Conservation (phyloP, 768 basidiomycete species). For the Termitomyces sp. region DNA sequence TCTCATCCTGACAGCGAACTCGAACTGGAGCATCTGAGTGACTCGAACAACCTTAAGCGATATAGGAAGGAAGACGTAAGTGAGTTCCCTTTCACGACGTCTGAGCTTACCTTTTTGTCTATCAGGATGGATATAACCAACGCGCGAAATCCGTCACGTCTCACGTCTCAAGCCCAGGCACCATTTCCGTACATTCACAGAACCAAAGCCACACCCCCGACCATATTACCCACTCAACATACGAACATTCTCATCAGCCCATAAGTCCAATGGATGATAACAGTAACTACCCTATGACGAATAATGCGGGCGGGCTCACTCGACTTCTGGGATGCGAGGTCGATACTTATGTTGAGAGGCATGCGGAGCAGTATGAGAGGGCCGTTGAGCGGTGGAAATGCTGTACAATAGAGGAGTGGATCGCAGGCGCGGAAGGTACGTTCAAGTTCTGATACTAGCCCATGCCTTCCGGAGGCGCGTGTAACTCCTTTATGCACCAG, state of each 20-base stretch:
- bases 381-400: constrained; percentile 44
- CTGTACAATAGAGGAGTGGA: constrained; percentile 52
- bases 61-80: constrained; percentile 10
- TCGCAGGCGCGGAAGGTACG: constrained; percentile 48
- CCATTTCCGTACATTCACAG: constrained; percentile 2
- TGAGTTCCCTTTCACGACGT: background rate
- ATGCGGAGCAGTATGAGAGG: constrained; percentile 41
- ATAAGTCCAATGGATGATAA: constrained; percentile 3
- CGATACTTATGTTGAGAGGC: constrained; percentile 36
- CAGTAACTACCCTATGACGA: background rate
- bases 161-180: constrained; percentile 4
- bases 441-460: background rate
- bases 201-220: constrained; percentile 5
- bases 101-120: background rate
- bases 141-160: constrained; percentile 2
- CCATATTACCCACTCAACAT: background rate
- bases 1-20: constrained; percentile 1
- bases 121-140: constrained; percentile 10
- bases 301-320: constrained; percentile 23
- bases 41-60: constrained; percentile 3
- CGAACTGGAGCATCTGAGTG: constrained; percentile 2
- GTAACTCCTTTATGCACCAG: constrained; percentile 23
- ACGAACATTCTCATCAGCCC: constrained; percentile 5
- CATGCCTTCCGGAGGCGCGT: background rate
- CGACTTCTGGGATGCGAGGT: constrained; percentile 41